Evolutionary conservation across 306 rosid species (phyloP), one percentile per base, ranked within the genome.

Genomic region (Cicer pinnatifidum): DNA sequence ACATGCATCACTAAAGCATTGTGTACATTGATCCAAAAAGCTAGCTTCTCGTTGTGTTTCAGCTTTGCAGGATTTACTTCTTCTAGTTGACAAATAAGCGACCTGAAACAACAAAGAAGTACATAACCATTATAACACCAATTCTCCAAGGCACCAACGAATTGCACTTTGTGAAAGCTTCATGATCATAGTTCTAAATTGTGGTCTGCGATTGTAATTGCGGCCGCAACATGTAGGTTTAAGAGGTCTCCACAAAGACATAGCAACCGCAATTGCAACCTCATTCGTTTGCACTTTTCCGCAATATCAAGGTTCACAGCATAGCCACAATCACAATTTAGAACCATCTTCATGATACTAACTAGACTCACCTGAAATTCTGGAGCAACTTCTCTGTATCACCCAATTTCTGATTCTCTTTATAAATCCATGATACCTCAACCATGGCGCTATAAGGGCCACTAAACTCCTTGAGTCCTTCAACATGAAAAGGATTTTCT

Each of bases 1-100:
- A 91, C 98, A 83, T 91, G 95, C 99, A 94, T 91, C 86, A 94
- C 89, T 84, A 94, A 86, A 59, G 97, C 85, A 82, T 94, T 94
- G 84, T 94, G 96, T 71, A 88, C 50, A 69, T 94, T 94, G 44
- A 91, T 91, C 99, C 99, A 94, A 82, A 94, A 94, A 7, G 99
- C 95, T 61, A 94, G 84, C 86, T 88, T 94, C 82, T 91, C 99
- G 47, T 85, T 92, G 3, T 88, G 88, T 63, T 83, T 87, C 87
- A 94, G 79, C 76, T 85, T 89, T 69, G 87, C 80, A 11, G 90
- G 97, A 88, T 91, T 90, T 37, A 91, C 83, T 59, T 89, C 90
- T 83, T 91, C 96, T 80, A 94, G 78, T 73, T 80, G 86, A 84
- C 76, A 71, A 60, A 88, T 86, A 46, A 94, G 91, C 35, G 91